These are phyloP conservation scores for Gossypium herbaceum DNA, from an alignment of 345 rosid genomes.

Conservation along the genomic window DNA sequence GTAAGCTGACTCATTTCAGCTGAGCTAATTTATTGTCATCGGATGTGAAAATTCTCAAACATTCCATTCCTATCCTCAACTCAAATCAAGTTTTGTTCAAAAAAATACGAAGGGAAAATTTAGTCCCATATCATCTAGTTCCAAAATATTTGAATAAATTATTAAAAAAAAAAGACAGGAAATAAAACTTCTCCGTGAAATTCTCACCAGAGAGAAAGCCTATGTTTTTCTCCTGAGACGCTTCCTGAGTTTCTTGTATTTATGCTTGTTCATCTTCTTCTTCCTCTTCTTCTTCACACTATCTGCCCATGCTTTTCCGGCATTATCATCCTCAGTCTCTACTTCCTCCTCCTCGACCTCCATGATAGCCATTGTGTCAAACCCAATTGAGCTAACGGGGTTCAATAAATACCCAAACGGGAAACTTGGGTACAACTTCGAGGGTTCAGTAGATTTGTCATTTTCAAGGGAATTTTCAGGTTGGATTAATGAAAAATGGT, in stretches of 20 bases:
- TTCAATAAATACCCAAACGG: slow-evolving; percentile 29
- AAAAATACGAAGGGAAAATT: background rate
- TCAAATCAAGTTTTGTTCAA: background rate
- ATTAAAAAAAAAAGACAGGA: background rate
- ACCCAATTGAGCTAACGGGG: slow-evolving; percentile 25
- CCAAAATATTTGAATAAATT: background rate
- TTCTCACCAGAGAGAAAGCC: slow-evolving; percentile 24
- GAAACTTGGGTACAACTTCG: slow-evolving; percentile 37
- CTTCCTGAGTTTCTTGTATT: slow-evolving; percentile 80
- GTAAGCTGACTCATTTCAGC: background rate
- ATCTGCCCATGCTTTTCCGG: slow-evolving; percentile 53
- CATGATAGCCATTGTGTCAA: slow-evolving; percentile 11
- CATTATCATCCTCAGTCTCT: slow-evolving; percentile 26
- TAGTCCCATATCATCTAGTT: background rate
- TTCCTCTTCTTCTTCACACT: slow-evolving; percentile 97
- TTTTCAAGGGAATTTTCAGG: slow-evolving; percentile 9
- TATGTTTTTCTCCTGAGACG: slow-evolving; percentile 51
- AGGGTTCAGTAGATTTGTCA: slow-evolving; percentile 1
- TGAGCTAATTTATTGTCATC: background rate
- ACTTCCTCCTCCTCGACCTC: slow-evolving; percentile 3
- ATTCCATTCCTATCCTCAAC: background rate
- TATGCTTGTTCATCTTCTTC: slow-evolving; percentile 98
- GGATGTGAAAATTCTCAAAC: background rate
- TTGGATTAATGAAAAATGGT: background rate
- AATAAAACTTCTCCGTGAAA: background rate